Base-by-base conservation (phyloP, 2,329 filamentous ascomycete genomes). In the Colletotrichum destructivum region DNA sequence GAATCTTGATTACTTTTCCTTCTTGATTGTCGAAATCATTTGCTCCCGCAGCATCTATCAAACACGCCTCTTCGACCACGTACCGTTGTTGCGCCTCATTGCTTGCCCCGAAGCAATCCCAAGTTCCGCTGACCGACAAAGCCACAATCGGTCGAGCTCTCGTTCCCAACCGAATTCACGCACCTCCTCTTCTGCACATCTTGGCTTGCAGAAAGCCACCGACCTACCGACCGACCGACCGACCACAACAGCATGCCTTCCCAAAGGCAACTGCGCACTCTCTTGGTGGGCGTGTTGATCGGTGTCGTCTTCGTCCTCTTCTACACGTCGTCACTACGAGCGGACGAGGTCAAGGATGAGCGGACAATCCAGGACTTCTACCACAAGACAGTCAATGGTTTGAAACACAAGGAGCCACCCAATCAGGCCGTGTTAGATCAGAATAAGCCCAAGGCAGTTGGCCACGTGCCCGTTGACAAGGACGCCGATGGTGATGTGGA, bases 271-370 rank as follows among this genome's bases (percentile, higher is more conserved):
- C 79, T 94, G 77, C 91, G 91, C 78, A 84, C 92, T 76, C 84
- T 94, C 67, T 84, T 89, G 74, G 84, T 95, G 77, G 85, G 92
- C 68, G 85, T 91, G 67, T 76, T 95, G 75, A 85, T 91, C 75
- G 85, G 89, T 71, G 82, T 96, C 71, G 82, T 96, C 75, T 86
- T 91, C 56, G 84, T 92, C 66, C 85, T 97, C 75, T 94, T 96
- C 84, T 91, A 94, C 79, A 92, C 91, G 23, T 88, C 88, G n/a
- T 87, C 87, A 60, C 83, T 88, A 63, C 86, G 88, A 69, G 84
- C 87, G 61, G 84, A 85, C 44, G 81, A 83, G 72, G 84, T 84
- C 59, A 86, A 82, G 54, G 86, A 87, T 76, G 75, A 77, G 40
- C 80, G 78, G 62, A 81, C 82, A 46, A 76, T 86, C 2, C 83